phyloP scores from a whole-genome alignment of 2,329 filamentous ascomycete species.

The Alternaria incomplexa region DNA sequence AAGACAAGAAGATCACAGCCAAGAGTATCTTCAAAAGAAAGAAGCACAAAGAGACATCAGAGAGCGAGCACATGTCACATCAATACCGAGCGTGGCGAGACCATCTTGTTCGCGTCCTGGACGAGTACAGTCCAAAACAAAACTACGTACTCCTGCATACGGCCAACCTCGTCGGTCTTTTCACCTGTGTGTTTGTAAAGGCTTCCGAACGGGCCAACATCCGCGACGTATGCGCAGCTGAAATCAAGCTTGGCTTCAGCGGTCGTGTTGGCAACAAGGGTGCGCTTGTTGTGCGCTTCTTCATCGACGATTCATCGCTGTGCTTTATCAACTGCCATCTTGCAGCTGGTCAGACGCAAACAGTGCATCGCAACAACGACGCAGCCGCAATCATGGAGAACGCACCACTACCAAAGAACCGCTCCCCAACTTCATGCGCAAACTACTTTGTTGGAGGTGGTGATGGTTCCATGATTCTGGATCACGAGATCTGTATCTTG shows the following conservation, averaged over 20 bases:
- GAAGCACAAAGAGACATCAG: slow-evolving; percentile 82
- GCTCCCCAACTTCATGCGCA: slow-evolving; percentile 68
- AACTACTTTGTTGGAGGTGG: slow-evolving; percentile 90
- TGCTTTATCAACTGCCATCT: slow-evolving; percentile 98
- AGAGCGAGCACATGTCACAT: slow-evolving; percentile 91
- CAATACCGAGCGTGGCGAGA: slow-evolving; percentile 98
- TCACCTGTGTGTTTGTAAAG: slow-evolving; percentile 95
- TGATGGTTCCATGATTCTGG: slow-evolving; percentile 91
- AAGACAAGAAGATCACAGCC: slow-evolving; percentile 97
- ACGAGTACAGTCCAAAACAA: slow-evolving; percentile 79
- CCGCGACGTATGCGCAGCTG: slow-evolving; percentile 75
- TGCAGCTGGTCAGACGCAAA: slow-evolving; percentile 90
- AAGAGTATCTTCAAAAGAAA: slow-evolving; percentile 83
- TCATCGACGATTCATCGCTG: slow-evolving; percentile 89
- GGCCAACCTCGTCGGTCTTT: slow-evolving; percentile 88
- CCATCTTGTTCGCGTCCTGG: slow-evolving; percentile 79
- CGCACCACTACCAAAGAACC: slow-evolving; percentile 73
- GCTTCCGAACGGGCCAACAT: slow-evolving; percentile 77
- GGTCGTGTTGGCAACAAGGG: slow-evolving; percentile 97
- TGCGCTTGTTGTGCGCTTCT: slow-evolving; percentile 87
- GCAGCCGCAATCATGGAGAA: slow-evolving; percentile 87
- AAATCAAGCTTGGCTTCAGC: slow-evolving; percentile 96
- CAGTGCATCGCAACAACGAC: slow-evolving; percentile 89
- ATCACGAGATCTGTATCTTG: slow-evolving; percentile 95
- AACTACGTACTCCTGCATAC: slow-evolving; percentile 89